Evolutionary conservation across 2,329 filamentous ascomycete genomes (phyloP), one percentile per base, ranked within the genome.

Genomic region (Escovopsis weberi): DNA sequence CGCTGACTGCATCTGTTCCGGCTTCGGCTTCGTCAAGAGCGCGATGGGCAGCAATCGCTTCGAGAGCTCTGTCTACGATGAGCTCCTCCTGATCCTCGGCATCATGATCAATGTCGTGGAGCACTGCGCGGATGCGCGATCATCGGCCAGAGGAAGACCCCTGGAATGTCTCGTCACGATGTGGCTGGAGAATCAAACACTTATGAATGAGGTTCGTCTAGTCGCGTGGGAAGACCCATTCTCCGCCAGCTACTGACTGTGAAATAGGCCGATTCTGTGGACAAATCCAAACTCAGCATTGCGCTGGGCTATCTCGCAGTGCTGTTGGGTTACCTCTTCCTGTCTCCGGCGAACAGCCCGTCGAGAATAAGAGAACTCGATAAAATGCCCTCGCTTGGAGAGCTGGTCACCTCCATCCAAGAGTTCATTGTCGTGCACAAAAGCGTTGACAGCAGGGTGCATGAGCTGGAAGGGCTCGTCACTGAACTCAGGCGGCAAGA

Each of bases 71-170:
- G 61, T 69, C 1, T 64, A 88, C 42, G 82, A 94, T 50, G 72
- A 76, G 39, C 69, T 94, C 12, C 74, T 94, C 39, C 69, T 95
- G 36, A 74, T 84, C 41, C 66, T 94, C 34, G 88, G 86, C 1
- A 76, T 85, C 19, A 74, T 89, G 61, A 94, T 94, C 59, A 95
- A 95, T 54, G 74, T 95, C 43, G 75, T 85, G 8, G 87, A 94
- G 57, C 80, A 85, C 55, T 86, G 79, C 53, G 67, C 77, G 12
- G 59, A 68, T 19, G 80, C 82, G 11, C 49, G 47, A 15, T 18
- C 40, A 38, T 40, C 40, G 15, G 15, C 35, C 12, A 19, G 40
- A 9, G 33, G 11, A 9, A 48, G 48, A 53, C 65, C 75, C 7
- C 60, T 87, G 33, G 70, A 78, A 39, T 62, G 62, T 40, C 67